These are phyloP conservation scores for Leccinum sublutescens DNA, from an alignment of 768 basidiomycete genomes.

Conservation along the genomic window DNA sequence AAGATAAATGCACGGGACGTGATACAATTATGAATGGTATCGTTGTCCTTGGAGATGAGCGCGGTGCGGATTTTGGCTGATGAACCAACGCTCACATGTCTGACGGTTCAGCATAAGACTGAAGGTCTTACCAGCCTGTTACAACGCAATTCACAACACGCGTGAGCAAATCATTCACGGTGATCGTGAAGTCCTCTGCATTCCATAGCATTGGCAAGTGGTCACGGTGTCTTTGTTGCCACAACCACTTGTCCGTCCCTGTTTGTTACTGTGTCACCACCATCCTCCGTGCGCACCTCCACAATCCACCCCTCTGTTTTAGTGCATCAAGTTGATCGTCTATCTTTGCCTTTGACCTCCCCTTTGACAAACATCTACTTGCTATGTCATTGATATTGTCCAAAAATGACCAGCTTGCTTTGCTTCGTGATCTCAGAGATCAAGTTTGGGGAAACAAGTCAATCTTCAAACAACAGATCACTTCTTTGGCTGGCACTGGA, in stretches of 20 bases:
- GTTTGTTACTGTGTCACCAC: too few relatives aligned
- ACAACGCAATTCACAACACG: background rate
- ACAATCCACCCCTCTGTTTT: too few relatives aligned
- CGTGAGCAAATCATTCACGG: background rate
- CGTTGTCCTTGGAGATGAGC: constrained; percentile 7
- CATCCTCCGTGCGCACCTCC: too few relatives aligned
- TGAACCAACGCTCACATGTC: constrained; percentile 41
- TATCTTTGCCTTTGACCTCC: too few relatives aligned
- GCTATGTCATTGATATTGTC: too few relatives aligned
- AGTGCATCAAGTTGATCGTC: too few relatives aligned
- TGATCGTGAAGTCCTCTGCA: too few relatives aligned
- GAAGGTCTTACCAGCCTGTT: constrained; percentile 77
- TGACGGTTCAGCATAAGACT: constrained; percentile 76
- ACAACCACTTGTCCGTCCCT: constrained; percentile 22
- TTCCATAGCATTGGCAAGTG: too few relatives aligned
- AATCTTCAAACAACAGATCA: background rate
- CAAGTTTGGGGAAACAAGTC: background rate
- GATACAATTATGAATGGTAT: constrained; percentile 27
- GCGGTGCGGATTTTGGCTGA: background rate
- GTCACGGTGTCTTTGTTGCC: too few relatives aligned
- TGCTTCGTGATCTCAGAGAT: background rate
- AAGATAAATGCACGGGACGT: constrained; percentile 16
- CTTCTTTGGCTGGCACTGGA: background rate
- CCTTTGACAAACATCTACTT: too few relatives aligned
- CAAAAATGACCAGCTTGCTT: background rate